Base-by-base conservation (phyloP, 768 basidiomycete genomes). In the Lactifluus rugatus region DNA sequence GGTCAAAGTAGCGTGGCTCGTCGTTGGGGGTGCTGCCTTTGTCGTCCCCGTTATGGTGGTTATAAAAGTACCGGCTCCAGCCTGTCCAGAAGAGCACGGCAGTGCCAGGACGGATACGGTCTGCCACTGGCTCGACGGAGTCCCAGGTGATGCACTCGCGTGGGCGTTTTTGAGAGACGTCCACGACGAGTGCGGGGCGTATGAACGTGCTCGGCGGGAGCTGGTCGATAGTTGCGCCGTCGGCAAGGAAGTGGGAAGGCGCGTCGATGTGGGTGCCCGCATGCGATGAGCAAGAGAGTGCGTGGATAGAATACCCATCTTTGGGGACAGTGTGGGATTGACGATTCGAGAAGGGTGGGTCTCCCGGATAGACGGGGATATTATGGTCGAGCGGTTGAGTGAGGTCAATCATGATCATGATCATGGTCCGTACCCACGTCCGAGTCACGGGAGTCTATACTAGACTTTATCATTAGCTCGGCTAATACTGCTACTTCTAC, bases 201-300 rank as follows among this genome's bases (percentile, higher is more conserved):
- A 67, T 58, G 56, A 70, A 66, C 7, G 59, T 32, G 25, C 56
- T 49, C 8, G 64, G 67, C n/a, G 62, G 62, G 19, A 70, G 37
- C n/a, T 65, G 61, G 52, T 69, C 65, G 39, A 69, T 62, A 44
- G 65, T 62, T 26, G 61, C 48, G 9, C 62, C 64, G 41, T 60
- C 52, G 13, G 31, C 52, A 45, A 69, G 36, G 56, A 65, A 67
- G 58, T 70, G 69, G 5, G 62, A 68, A 9, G 69, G 69, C 34
- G 67, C 68, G 48, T 70, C 69, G 21, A 69, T 54, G 52, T 70
- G 69, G 3, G 69, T 70, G 37, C 69, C 69, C 7, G 60, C 62
- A 47, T 70, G 69, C 5, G 66, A 67, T 44, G 69, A 68, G n/a
- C 66, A 46, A 7, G 58, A 54, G 31, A 70, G 57, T 1, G 37